A percentile compares a stretch with the other conserved stretches of the same genome.
Conservation (phyloP, 1,139 yeast species). For the Magnusiomyces clavatus region DNA sequence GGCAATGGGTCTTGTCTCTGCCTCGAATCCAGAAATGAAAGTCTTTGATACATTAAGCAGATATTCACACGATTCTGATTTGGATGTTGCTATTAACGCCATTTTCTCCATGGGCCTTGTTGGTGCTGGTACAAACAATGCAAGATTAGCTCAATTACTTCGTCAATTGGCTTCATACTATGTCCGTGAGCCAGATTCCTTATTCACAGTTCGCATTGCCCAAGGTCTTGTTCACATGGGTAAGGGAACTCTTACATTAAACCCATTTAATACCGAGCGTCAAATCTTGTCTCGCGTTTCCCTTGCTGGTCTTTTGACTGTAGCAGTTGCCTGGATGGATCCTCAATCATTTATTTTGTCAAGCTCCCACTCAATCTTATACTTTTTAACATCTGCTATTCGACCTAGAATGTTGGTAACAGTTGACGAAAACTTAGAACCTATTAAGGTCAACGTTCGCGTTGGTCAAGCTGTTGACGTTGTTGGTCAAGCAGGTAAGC, state of each 20-base stretch:
- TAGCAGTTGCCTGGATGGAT: conserved; percentile 74
- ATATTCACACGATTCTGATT: conserved; percentile 91
- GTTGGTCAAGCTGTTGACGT: conserved; percentile 99
- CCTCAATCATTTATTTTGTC: conserved; percentile 62
- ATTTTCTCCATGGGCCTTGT: conserved; percentile 96
- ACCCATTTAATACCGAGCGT: conserved; percentile 86
- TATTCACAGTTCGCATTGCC: conserved; percentile 89
- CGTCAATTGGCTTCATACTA: conserved; percentile 94
- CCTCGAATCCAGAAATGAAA: conserved; percentile 94
- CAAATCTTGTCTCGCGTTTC: conserved; percentile 83
- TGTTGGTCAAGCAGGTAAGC: conserved; percentile 98
- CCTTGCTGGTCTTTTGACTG: conserved; percentile 81
- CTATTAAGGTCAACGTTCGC: conserved; percentile 90
- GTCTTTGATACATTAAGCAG: conserved; percentile 94
- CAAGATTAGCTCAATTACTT: conserved; percentile 90
- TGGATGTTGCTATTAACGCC: conserved; percentile 91
- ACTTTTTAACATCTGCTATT: conserved; percentile 79
- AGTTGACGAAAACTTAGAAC: conserved; percentile 80
- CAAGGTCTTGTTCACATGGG: conserved; percentile 94
- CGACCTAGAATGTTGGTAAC: conserved; percentile 92
- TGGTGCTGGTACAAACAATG: conserved; percentile 98
- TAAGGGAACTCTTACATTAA: conserved; percentile 85
- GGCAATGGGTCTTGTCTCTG: conserved; percentile 92
- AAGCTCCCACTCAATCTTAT: conserved; percentile 74
- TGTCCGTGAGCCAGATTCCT: conserved; percentile 79